A percentile compares a stretch with the other conserved stretches of the same genome.
Evolutionary conservation across 2,329 filamentous ascomycete genomes (phyloP).

Genomic region (Pseudocercospora eumusae): DNA sequence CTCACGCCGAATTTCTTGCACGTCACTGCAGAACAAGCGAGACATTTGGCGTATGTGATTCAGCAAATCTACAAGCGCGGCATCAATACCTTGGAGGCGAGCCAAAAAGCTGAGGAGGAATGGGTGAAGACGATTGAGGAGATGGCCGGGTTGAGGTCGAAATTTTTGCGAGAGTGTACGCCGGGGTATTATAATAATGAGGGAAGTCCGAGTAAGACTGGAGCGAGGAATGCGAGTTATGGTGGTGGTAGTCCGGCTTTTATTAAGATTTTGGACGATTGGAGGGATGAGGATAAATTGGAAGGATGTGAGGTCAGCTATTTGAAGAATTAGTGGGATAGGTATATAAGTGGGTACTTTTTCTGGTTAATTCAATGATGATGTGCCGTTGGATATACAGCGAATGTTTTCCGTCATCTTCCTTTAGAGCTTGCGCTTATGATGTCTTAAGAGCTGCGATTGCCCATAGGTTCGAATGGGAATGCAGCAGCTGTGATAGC

Average conservation of each 20-base stretch:
- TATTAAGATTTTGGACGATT: constrained; percentile 28
- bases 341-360: too few species aligned
- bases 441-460: constrained; percentile 49
- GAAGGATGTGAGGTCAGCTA: constrained; percentile 27
- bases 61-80: constrained; percentile 38
- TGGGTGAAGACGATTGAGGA: constrained; percentile 50
- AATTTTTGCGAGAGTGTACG: constrained; percentile 51
- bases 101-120: constrained; percentile 48
- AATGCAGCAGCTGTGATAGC: constrained; percentile 59
- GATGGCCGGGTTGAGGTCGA: constrained; percentile 44
- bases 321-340: neutral
- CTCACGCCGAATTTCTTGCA: constrained; percentile 45
- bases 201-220: constrained; percentile 32
- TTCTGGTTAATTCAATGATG: neutral
- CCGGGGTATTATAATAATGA: constrained; percentile 57
- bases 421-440: neutral
- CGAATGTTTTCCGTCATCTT: neutral
- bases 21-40: constrained; percentile 41
- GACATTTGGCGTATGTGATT: constrained; percentile 52
- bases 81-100: constrained; percentile 47
- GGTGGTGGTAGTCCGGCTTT: constrained; percentile 28
- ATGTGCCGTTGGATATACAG: constrained; percentile 21
- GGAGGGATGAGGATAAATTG: constrained; percentile 25
- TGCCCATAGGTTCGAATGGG: constrained; percentile 68
- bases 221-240: constrained; percentile 24